These are phyloP conservation scores for Aspergillus flavus DNA, from an alignment of 2,329 filamentous ascomycete species.

Conservation along the genomic window DNA sequence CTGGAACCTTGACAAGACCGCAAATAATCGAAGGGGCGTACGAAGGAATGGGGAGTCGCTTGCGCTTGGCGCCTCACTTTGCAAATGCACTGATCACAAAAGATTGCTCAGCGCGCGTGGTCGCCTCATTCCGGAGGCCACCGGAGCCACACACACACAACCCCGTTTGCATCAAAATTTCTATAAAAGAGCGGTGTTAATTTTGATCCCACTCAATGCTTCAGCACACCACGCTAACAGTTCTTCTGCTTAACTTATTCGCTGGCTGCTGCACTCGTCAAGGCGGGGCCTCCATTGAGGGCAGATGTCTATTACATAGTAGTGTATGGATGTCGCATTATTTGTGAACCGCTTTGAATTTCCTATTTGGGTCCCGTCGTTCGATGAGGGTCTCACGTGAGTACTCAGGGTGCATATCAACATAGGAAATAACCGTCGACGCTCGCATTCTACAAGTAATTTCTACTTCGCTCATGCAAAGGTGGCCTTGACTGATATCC, in stretches of 20 bases:
- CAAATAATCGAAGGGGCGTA: constrained; percentile 14
- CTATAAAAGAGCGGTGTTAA: constrained; percentile 18
- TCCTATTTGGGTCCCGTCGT: too few species aligned
- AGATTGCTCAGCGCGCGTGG: constrained; percentile 16
- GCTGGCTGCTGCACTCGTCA: background rate
- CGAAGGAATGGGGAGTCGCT: constrained; percentile 2
- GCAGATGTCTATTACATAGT: background rate
- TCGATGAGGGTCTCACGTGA: too few species aligned
- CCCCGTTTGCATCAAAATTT: constrained; percentile 11
- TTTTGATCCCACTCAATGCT: background rate
- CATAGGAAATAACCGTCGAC: too few species aligned
- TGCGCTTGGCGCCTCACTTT: constrained; percentile 28
- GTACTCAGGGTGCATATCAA: too few species aligned
- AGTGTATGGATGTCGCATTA: background rate
- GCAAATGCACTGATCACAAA: constrained; percentile 15
- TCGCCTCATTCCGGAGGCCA: constrained; percentile 25
- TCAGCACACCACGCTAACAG: background rate
- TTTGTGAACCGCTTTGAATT: too few species aligned
- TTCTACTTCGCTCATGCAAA: too few species aligned
- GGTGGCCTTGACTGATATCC: too few species aligned
- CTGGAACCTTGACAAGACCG: background rate
- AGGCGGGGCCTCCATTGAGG: background rate
- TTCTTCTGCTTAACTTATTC: background rate
- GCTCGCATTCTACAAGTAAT: too few species aligned
- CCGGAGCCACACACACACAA: constrained; percentile 3